Evolutionary conservation across 768 basidiomycete genomes (phyloP).

Genomic region (Mycena alexandri): DNA sequence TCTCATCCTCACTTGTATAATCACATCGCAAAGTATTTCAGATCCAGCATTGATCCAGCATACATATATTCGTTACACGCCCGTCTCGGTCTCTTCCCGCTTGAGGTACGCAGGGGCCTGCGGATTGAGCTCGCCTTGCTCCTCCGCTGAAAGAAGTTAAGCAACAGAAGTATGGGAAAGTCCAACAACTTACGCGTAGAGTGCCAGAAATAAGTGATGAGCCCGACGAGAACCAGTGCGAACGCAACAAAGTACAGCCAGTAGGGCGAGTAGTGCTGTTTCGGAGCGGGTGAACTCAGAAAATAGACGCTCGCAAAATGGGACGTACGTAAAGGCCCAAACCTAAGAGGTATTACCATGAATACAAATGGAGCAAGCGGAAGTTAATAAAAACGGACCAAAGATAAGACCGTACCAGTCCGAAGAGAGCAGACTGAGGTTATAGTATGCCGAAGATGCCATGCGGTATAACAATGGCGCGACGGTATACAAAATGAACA

Average conservation of each 20-base stretch:
- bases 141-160: conserved; percentile 65
- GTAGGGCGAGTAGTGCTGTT: conserved; percentile 82
- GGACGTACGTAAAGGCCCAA: conserved; percentile 64
- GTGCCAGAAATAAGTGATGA: conserved; percentile 90
- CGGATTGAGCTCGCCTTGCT: conserved; percentile 75
- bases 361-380: conserved; percentile 16
- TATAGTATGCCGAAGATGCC: conserved; percentile 89
- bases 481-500: conserved; percentile 88
- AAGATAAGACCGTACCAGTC: conserved; percentile 92
- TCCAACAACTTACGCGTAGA: conserved; percentile 71
- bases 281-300: conserved; percentile 21
- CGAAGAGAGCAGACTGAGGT: conserved; percentile 86
- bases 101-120: conserved; percentile 66
- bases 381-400: conserved; percentile 53
- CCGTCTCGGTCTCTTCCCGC: conserved; percentile 29
- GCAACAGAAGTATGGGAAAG: not conserved
- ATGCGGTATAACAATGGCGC: conserved; percentile 89
- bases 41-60: no score
- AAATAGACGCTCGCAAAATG: not conserved
- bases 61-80: conserved; percentile 37
- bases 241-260: conserved; percentile 93
- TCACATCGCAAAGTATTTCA: conserved; percentile 40
- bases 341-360: conserved; percentile 49
- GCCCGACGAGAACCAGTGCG: conserved; percentile 74
- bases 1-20: conserved; percentile 37